Base-by-base conservation (phyloP, 345 rosid genomes). In the Aethionema arabicum region DNA sequence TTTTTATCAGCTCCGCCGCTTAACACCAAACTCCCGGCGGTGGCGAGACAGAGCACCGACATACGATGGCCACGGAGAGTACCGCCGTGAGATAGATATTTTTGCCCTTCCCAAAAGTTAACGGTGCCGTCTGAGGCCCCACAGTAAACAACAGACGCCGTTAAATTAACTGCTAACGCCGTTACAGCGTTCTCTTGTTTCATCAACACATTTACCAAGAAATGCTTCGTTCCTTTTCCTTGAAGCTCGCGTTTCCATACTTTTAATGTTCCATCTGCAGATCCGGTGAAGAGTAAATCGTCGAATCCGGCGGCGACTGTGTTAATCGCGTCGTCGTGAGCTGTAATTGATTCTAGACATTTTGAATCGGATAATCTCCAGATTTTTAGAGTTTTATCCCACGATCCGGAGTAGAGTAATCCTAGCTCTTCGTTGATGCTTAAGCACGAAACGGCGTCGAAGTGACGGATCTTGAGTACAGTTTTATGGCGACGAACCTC, bases 1-100 rank as follows among this genome's bases (percentile, higher is more conserved):
- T 75, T 90, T 67, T 74, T 80, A 53, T 93, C 99, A 0, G 97
- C 95, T 7, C 95, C 87, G 15, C 97, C 99, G 49, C 90, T 93
- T n/a, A 93, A 70, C 48, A 87, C 82, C 75, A 90, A 48, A 67
- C 59, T 78, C 15, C 85, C 93, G 4, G 83, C 81, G 6, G 81
- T 36, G 21, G 84, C 81, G 46, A 88, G 61, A 50, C 89, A 85
- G 3, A 88, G 76, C 62, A 85, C 83, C 31, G 96, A 87, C 87
- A 72, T 30, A 35, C 83, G 81, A 72, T 87, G 95, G n/a, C 91
- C 95, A 15, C 89, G 64, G 8, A 87, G 72, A 21, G 76, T 72
- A 32, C 95, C 91, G 12, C 84, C 84, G 53, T 80, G 89, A 6
- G 85, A 73, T 5, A 84, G 74, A 42, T 56, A 76, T 56, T 77